Conservation (phyloP, 257 asterid genomes). For the Ehretia macrophylla region DNA sequence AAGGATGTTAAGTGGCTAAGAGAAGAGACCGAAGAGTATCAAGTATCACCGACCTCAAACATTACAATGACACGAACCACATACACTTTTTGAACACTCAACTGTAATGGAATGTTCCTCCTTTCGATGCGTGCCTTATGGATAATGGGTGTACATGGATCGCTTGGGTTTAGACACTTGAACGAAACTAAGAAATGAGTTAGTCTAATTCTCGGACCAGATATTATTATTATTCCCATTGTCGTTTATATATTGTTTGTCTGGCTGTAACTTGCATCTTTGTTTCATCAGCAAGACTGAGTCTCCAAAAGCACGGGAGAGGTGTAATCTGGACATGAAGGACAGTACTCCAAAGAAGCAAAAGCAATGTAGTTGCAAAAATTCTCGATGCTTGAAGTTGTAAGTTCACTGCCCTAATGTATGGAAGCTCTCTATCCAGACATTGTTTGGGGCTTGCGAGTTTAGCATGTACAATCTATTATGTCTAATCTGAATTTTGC, state of each 20-base stretch:
- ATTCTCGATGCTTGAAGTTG: conserved; percentile 72
- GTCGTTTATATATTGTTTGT: background rate
- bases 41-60: too few species aligned
- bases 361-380: conserved; percentile 72
- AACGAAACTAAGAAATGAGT: too few species aligned
- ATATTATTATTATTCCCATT: too few species aligned
- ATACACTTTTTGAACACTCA: too few species aligned
- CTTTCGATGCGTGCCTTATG: too few species aligned
- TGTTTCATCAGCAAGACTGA: conserved; percentile 33
- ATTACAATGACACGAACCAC: too few species aligned
- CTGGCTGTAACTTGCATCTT: background rate
- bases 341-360: conserved; percentile 62
- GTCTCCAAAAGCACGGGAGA: conserved; percentile 38
- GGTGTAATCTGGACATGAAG: conserved; percentile 19
- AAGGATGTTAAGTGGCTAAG: too few species aligned
- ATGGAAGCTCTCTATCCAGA: background rate
- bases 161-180: too few species aligned
- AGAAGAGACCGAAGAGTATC: too few species aligned
- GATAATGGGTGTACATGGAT: too few species aligned
- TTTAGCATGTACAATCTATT: background rate
- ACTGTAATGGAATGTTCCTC: too few species aligned
- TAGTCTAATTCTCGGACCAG: too few species aligned
- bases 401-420: conserved; percentile 29
- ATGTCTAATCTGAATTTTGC: background rate
- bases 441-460: background rate